These are phyloP conservation scores for Colletotrichum tamarilloi DNA, from an alignment of 2,329 filamentous ascomycete genomes.

Conservation along the genomic window DNA sequence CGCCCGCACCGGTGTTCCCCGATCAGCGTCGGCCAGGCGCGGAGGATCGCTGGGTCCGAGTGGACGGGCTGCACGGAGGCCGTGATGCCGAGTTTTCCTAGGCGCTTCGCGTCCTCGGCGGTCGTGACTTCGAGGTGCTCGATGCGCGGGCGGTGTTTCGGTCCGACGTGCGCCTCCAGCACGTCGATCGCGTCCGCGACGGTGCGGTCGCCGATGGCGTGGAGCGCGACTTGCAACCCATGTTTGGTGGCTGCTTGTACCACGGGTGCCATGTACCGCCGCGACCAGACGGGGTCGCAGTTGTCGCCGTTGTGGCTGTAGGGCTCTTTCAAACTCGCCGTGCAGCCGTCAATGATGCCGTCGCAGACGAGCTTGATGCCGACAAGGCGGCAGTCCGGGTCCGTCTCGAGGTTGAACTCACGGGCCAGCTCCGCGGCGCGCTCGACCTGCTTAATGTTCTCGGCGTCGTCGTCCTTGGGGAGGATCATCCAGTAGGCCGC, in stretches of 20 bases:
- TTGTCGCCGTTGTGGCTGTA: slow-evolving; percentile 58
- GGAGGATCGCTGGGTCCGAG: slow-evolving; percentile 69
- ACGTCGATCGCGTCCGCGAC: slow-evolving; percentile 68
- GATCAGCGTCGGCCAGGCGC: slow-evolving; percentile 69
- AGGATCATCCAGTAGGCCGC: slow-evolving; percentile 67
- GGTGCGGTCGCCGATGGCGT: slow-evolving; percentile 73
- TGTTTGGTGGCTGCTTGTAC: slow-evolving; percentile 51
- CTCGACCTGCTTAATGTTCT: slow-evolving; percentile 61
- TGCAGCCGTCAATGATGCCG: slow-evolving; percentile 68
- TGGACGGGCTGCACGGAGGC: slow-evolving; percentile 70
- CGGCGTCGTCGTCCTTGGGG: slow-evolving; percentile 55
- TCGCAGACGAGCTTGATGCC: slow-evolving; percentile 71
- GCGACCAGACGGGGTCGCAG: slow-evolving; percentile 65
- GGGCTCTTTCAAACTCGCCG: slow-evolving; percentile 63
- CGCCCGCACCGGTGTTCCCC: slow-evolving; percentile 64
- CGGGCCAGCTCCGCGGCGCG: slow-evolving; percentile 58
- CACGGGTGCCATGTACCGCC: slow-evolving; percentile 62
- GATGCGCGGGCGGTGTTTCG: slow-evolving; percentile 67
- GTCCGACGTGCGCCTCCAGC: slow-evolving; percentile 56
- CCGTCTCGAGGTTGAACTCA: slow-evolving; percentile 55
- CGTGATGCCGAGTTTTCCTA: slow-evolving; percentile 70
- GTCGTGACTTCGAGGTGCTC: slow-evolving; percentile 73
- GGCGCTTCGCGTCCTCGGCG: slow-evolving; percentile 63
- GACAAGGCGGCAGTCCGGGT: slow-evolving; percentile 42
- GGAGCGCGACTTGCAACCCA: slow-evolving; percentile 70